Evolutionary conservation across 495 filamentous ascomycete genomes (phyloP), one percentile per base, ranked within the genome.

Genomic region (Tuber indicum): DNA sequence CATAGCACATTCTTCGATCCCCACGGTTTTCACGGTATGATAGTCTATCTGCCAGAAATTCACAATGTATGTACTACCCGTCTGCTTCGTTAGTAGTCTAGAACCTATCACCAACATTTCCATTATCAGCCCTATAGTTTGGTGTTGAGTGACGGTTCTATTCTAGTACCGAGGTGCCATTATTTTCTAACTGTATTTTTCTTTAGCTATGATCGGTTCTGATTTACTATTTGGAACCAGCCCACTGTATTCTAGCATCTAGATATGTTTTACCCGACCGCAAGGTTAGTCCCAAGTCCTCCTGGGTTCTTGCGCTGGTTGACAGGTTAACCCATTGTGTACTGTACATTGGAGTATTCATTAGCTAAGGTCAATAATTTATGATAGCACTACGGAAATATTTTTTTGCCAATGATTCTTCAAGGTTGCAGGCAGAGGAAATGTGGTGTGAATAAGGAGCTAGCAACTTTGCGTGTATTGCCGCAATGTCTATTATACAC

Each of bases 401-500:
- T n/a, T n/a, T n/a, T n/a, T 41, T 12, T 52, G 26, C 16, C 0
- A 32, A 36, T 66, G 26, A 5, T 36, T 36, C 0, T 3, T 17
- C 58, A 36, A 14, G 26, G 58, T 66, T 66, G 26, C 14, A 32
- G 26, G 26, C 36, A 4, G 26, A 58, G 26, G 17, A 66, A 36
- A 32, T 66, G 58, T 66, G 58, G 26, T 17, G 32, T 17, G 49
- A 66, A 66, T 4, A 66, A 36, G 58, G 58, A 36, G 58, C 58
- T 36, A 36, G 4, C 17, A 66, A 66, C 14, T 19, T 66, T 36
- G 58, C 26, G 58, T 66, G 58, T 36, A 66, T 66, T 66, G 6
- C 9, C 32, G 58, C 74, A 72, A 77, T 72, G 77, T 78, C 80
- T 81, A 82, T 78, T 81, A 81, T 81, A 81, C 80, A 81, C 52